Evolutionary conservation across 768 basidiomycete species (phyloP), one percentile per base, ranked within the genome.

Genomic region (Naematelia aurantialba): DNA sequence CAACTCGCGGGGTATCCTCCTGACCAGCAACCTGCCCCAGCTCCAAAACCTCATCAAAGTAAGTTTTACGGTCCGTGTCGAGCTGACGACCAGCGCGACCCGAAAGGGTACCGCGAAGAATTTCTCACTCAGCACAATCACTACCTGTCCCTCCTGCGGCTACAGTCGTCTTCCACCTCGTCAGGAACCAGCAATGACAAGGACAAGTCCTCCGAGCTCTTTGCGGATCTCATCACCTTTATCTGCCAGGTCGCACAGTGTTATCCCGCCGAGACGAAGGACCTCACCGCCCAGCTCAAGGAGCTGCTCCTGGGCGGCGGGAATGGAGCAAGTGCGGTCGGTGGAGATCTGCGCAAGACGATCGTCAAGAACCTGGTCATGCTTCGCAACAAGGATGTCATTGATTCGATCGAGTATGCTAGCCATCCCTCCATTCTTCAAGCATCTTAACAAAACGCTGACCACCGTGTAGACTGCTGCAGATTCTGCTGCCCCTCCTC

Each of bases 41-140:
- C 82, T 99, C 5, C 94, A 98, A 76, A 97, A 97, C 75, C 82
- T 98, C 54, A 92, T 99, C 76, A 99, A 99, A 75, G 72, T 73
- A 44, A 56, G 69, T 46, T 4, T 2, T 26, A n/a, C 27, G 11
- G 8, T 25, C 17, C 42, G 13, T 48, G 30, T 39, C 17, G 14
- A 48, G 24, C 42, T 56, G 21, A 58, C 45, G 21, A 17, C 1
- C 60, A 73, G 70, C 84, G 96, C 45, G 91, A 96, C 75, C 89
- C 94, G 2, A 77, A 80, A 8, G 86, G 84, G 0, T 98, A 99
- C 81, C 88, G 85, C 74, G 94, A 98, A 61, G 96, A 99, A 68
- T 99, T 98, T 67, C 74, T 92, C 14, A 91, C 91, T 64, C 94
- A 99, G 81, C 96, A 91, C 87, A 89, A 89, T 60, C 90, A 94